Conservation (phyloP, 1,284 basidiomycete species). For the Tranzscheliella williamsii region DNA sequence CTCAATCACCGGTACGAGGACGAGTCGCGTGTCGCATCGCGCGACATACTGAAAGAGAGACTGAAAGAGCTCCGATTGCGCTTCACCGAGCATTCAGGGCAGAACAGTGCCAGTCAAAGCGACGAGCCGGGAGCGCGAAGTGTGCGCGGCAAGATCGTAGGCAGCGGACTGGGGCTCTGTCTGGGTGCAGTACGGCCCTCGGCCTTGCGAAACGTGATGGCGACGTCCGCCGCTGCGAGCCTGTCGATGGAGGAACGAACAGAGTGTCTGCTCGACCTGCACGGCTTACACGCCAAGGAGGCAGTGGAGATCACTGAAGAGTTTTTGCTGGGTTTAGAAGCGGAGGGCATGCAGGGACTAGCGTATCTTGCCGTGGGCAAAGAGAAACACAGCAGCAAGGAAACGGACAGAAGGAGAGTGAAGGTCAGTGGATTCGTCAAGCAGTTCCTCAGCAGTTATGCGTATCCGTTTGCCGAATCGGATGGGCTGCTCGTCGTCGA, state of each 20-base stretch:
- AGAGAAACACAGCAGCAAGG: conserved; percentile 89
- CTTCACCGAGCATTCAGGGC: conserved; percentile 62
- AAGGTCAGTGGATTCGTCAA: conserved; percentile 81
- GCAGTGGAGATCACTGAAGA: conserved; percentile 87
- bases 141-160: conserved; percentile 75
- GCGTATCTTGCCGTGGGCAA: conserved; percentile 85
- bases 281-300: conserved; percentile 78
- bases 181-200: conserved; percentile 46
- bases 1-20: conserved; percentile 88
- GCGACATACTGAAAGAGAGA: conserved; percentile 79
- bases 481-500: conserved; percentile 89
- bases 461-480: conserved; percentile 81
- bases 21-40: conserved; percentile 76
- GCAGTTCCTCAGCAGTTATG: conserved; percentile 87
- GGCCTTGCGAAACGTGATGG: conserved; percentile 17
- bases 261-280: conserved; percentile 69
- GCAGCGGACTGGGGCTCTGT: conserved; percentile 69
- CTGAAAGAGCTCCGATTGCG: conserved; percentile 72
- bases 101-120: conserved; percentile 63
- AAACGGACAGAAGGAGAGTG: conserved; percentile 76
- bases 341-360: conserved; percentile 75
- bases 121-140: conserved; percentile 80
- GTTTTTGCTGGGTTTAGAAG: conserved; percentile 78
- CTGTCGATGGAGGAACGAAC: conserved; percentile 65
- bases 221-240: conserved; percentile 62